phyloP scores from a whole-genome alignment of 352 stramenopile species.

The Peronosclerospora sorghi region DNA sequence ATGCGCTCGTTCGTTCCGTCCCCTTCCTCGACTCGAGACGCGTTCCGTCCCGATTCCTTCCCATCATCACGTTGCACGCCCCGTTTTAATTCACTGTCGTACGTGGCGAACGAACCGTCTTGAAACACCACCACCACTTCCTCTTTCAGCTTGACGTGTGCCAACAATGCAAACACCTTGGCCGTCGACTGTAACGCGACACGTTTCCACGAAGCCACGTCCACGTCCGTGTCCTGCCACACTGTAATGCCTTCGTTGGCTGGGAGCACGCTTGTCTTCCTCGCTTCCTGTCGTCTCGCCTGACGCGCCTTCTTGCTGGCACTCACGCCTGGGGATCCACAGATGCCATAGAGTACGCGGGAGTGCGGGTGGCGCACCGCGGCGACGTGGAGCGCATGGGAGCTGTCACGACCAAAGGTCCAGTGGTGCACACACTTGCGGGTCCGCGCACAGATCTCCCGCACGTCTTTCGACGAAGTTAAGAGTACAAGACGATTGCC shows the following conservation, averaged over 20 bases:
- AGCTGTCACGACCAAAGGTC: slow-evolving; percentile 48
- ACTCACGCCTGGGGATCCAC: slow-evolving; percentile 20
- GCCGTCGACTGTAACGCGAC: slow-evolving; percentile 21
- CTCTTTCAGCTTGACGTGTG: slow-evolving; percentile 48
- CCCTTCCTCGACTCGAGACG: slow-evolving; percentile 9
- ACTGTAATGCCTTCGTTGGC: slow-evolving; percentile 35
- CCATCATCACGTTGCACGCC: slow-evolving; percentile 35
- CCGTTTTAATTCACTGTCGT: slow-evolving; percentile 36
- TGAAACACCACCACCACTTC: slow-evolving; percentile 59
- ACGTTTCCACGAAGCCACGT: slow-evolving; percentile 52
- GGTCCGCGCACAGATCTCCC: slow-evolving; percentile 48
- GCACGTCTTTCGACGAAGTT: slow-evolving; percentile 51
- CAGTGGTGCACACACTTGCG: slow-evolving; percentile 72
- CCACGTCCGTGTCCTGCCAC: slow-evolving; percentile 53
- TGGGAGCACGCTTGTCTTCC: slow-evolving; percentile 16
- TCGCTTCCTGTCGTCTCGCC: slow-evolving; percentile 19
- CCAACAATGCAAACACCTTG: slow-evolving; percentile 33
- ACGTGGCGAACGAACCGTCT: slow-evolving; percentile 46
- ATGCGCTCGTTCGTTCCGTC: background rate
- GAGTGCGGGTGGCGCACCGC: slow-evolving; percentile 48
- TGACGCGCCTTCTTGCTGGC: slow-evolving; percentile 37
- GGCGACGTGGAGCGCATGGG: slow-evolving; percentile 31
- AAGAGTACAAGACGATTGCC: slow-evolving; percentile 48
- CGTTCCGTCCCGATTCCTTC: slow-evolving; percentile 17
- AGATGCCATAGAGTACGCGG: slow-evolving; percentile 47